phyloP scores from a whole-genome alignment of 192 early-diverging fungal genomes.

The Backusella psychrophila region DNA sequence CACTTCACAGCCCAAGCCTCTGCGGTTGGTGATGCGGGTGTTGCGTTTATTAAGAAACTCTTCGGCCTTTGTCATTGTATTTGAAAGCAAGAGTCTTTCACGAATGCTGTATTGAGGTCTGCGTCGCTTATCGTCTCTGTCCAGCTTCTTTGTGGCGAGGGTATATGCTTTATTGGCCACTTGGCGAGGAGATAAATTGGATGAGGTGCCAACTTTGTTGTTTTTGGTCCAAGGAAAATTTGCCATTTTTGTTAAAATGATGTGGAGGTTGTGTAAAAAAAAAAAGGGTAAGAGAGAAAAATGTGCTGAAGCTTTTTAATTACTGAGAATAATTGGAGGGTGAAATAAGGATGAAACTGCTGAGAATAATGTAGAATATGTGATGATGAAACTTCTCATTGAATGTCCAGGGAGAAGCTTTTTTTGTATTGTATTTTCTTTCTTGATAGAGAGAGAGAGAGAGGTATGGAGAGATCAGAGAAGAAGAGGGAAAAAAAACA shows the following conservation, averaged over 20 bases:
- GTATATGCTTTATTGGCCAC: constrained; percentile 29
- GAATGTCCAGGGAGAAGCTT: constrained; percentile 9
- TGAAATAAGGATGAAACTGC: constrained; percentile 11
- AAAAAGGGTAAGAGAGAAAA: background rate
- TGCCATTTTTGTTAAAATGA: constrained; percentile 9
- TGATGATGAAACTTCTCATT: constrained; percentile 11
- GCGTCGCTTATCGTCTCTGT: constrained; percentile 26
- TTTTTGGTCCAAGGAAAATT: constrained; percentile 11
- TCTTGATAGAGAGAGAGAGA: background rate
- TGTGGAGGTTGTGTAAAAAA: background rate
- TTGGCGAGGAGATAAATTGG: constrained; percentile 28
- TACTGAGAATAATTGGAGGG: constrained; percentile 10
- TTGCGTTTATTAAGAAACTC: constrained; percentile 26
- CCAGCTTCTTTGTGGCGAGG: constrained; percentile 27
- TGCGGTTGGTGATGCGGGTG: constrained; percentile 20
- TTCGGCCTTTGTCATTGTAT: constrained; percentile 32
- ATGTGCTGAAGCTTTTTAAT: background rate
- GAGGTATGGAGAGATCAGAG: background rate
- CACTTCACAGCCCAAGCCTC: constrained; percentile 24
- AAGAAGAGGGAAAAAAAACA: background rate
- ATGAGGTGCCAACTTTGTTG: background rate
- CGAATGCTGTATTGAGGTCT: constrained; percentile 28
- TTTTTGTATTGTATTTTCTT: background rate
- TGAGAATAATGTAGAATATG: constrained; percentile 14
- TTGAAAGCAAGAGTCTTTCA: constrained; percentile 32